Percentiles rank a stretch among this genome's conserved stretches.
Conservation (phyloP, 495 filamentous ascomycete species). For the Gamarada debralockiae region DNA sequence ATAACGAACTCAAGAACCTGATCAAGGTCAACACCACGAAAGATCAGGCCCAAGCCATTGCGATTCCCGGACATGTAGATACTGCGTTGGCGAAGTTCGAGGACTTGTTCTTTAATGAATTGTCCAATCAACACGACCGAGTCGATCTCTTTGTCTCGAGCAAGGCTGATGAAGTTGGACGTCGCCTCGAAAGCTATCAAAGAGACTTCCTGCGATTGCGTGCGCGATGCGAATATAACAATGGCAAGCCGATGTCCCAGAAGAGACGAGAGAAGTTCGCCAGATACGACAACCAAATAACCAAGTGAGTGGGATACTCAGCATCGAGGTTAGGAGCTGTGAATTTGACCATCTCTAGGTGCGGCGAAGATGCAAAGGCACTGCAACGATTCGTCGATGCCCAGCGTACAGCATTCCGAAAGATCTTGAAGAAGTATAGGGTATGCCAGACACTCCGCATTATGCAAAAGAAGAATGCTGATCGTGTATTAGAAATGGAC, state of each 20-base stretch:
- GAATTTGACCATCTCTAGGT: no score
- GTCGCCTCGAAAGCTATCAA: conserved; percentile 33
- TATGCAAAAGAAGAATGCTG: background rate
- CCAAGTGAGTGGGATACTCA: conserved; percentile 38
- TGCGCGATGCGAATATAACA: conserved; percentile 12
- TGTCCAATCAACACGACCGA: conserved; percentile 61
- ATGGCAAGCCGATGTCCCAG: conserved; percentile 16
- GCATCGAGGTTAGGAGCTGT: no score
- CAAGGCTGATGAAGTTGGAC: conserved; percentile 64
- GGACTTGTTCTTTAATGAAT: conserved; percentile 54
- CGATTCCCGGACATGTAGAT: conserved; percentile 60
- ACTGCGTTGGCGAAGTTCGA: conserved; percentile 53
- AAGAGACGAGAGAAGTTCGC: conserved; percentile 42
- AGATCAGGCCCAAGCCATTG: conserved; percentile 53
- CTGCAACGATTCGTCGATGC: conserved; percentile 59
- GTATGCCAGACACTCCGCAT: conserved; percentile 10
- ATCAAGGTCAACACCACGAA: conserved; percentile 67
- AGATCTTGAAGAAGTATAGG: conserved; percentile 73
- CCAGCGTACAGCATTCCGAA: conserved; percentile 63
- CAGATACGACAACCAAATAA: conserved; percentile 40
- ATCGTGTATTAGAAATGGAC: conserved; percentile 59
- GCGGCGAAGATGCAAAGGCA: conserved; percentile 57
- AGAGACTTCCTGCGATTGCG: conserved; percentile 13
- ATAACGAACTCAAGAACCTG: conserved; percentile 68
- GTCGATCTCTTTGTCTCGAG: conserved; percentile 67